Percentiles rank a stretch among this genome's conserved stretches.
Conservation (phyloP, 306 rosid genomes). For the Leucaena leucocephala region DNA sequence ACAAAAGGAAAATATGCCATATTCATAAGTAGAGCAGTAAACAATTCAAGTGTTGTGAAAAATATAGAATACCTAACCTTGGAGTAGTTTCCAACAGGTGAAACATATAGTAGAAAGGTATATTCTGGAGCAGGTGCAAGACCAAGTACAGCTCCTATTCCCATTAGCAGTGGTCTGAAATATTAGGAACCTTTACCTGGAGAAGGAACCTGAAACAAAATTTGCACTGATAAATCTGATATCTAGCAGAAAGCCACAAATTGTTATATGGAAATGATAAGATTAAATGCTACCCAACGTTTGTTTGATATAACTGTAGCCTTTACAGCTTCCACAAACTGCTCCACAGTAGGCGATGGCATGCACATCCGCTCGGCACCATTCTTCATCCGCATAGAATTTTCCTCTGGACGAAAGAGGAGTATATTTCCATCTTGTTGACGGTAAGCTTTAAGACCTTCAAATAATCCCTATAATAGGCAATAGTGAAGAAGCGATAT, state of each 20-base stretch:
- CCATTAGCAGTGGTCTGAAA: conserved; percentile 93
- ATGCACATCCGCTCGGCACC: conserved; percentile 99
- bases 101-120: conserved; percentile 87
- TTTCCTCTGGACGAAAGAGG: conserved; percentile 93
- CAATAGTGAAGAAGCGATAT: conserved; percentile 28
- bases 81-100: conserved; percentile 97
- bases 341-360: conserved; percentile 87
- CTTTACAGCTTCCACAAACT: conserved; percentile 89
- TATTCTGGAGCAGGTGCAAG: conserved; percentile 98
- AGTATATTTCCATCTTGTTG: conserved; percentile 72
- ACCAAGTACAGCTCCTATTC: conserved; percentile 94
- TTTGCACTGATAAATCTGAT: conserved; percentile 23
- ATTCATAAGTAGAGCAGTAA: neutral
- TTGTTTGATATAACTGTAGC: conserved; percentile 87
- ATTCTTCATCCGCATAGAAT: conserved; percentile 70
- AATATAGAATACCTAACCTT: conserved; percentile 57
- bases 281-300: conserved; percentile 71
- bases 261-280: conserved; percentile 6
- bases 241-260: conserved; percentile 16
- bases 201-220: conserved; percentile 83
- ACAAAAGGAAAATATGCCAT: conserved; percentile 12
- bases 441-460: conserved; percentile 92
- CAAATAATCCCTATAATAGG: conserved; percentile 78
- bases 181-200: conserved; percentile 87
- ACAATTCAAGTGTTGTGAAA: neutral